Base-by-base conservation (phyloP, 169 alveolate species). In the Plasmodium inui region DNA sequence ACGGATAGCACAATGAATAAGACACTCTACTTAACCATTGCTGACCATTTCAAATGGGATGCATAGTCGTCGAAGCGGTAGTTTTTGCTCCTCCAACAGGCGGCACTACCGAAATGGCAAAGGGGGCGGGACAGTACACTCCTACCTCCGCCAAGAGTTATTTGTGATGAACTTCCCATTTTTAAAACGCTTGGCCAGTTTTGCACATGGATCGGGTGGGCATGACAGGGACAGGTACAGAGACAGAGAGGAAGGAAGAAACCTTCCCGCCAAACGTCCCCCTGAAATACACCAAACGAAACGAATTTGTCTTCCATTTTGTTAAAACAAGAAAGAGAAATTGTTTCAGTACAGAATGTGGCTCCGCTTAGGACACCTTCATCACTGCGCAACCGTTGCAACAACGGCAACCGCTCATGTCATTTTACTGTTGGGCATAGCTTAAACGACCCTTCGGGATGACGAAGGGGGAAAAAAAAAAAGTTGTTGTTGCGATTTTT, bases 41-140 rank as follows among this genome's bases (percentile, higher is more conserved):
- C 96, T 39, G 97, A 96, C 22, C 97, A 96, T 57, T 96, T 88
- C 79, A 95, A 83, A 32, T 95, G 97, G 96, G 96, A 95, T 82
- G 96, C 95, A 9, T 96, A 84, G 34, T 17, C 7, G 5, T 9
- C 67, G 6, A 32, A n/a, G 2, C 76, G 34, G 37, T 39, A 30
- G 53, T 39, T 78, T 78, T 10, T 30, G 84, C 12, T 37, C 28
- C 76, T 8, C 76, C 57, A 3, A 46, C 57, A 46, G 0, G n/a
- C 17, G 57, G 57, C n/a, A 46, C 5, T 10, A 46, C 12, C 8
- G 50, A 46, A 46, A 12, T 8, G 6, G 57, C 5, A 46, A n/a
- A n/a, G 57, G 57, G 57, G 57, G n/a, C n/a, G n/a, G n/a, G n/a
- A 41, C n/a, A 46, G 17, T 12, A 10, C 12, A 46, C 57, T 46